Evolutionary conservation across 2,329 filamentous ascomycete species (phyloP), one percentile per base, ranked within the genome.

Genomic region (Monilinia polystroma): DNA sequence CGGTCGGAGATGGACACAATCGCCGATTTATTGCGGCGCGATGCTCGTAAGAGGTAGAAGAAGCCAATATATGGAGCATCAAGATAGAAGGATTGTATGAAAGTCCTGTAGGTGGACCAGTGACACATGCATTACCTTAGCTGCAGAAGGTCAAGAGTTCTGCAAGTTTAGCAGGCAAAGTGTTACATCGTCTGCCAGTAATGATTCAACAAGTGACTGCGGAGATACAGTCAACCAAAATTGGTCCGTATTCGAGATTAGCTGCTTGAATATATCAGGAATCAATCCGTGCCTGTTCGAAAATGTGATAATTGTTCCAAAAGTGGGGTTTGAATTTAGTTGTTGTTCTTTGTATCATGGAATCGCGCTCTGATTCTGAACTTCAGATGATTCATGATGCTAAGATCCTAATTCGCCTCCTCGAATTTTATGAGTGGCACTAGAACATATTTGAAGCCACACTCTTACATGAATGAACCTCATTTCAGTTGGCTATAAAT

Each of bases 201-300:
- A 51, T 38, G 29, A 26, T 51, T 60, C 14, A 60, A 60, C 20
- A 51, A 38, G 58, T 45, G 14, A 51, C 14, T 2, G 45, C 58
- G 16, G 58, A 51, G 29, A 29, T 51, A 51, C 45, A 60, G 29
- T 60, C 57, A 60, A 49, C 20, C 43, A 23, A 12, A 23, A 35
- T 8, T 26, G 32, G 8, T 26, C 58, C n/a, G 45, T 38, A 51
- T 60, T 60, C 29, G 58, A 60, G 20, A 51, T 14, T 38, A 35
- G n/a, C 45, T 60, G 58, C 58, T 51, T 51, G 23, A 60, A 51
- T 38, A 60, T 60, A 60, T 60, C 58, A 60, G 14, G 45, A 60
- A 60, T 38, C 29, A 51, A 51, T 60, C 58, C 20, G 45, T 60
- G 58, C 45, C 58, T 41, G n/a, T 32, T 32, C 16, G 11, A 26